Conservation (phyloP, 805 yeast genomes). For the Candida piceae region DNA sequence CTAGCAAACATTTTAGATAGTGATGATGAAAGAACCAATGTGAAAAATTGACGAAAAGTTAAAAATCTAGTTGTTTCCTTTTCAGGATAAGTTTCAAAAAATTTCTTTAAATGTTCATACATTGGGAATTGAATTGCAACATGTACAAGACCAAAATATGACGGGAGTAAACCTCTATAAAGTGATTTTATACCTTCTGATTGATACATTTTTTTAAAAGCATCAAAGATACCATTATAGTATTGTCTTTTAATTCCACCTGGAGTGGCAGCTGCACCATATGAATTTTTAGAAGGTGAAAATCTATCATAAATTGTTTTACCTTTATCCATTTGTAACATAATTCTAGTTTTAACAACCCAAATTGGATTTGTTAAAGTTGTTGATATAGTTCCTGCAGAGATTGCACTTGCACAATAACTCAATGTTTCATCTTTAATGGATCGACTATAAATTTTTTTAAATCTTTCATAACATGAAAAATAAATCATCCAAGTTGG, state of each 20-base stretch:
- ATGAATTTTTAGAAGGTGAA: conserved; percentile 8
- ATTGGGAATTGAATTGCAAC: conserved; percentile 96
- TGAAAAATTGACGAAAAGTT: conserved; percentile 25
- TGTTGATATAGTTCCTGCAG: conserved; percentile 87
- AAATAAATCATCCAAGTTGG: conserved; percentile 98
- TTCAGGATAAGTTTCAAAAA: conserved; percentile 30
- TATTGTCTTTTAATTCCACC: conserved; percentile 26
- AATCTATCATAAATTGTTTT: conserved; percentile 34
- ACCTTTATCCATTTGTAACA: conserved; percentile 68
- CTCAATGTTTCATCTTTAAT: conserved; percentile 27
- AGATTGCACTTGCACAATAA: conserved; percentile 61
- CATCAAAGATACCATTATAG: conserved; percentile 79
- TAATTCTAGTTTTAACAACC: conserved; percentile 93
- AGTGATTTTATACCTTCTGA: conserved; percentile 79
- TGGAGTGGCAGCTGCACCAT: conserved; percentile 17
- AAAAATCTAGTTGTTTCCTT: conserved; percentile 6
- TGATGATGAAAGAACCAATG: conserved; percentile 63
- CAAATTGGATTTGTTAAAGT: conserved; percentile 89
- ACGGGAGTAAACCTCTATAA: conserved; percentile 87
- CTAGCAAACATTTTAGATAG: conserved; percentile 86
- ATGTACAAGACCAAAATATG: conserved; percentile 83
- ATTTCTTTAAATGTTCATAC: conserved; percentile 72
- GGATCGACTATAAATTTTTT: conserved; percentile 31
- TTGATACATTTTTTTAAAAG: conserved; percentile 70
- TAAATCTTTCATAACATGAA: conserved; percentile 79